Percentiles rank a stretch among this genome's conserved stretches.
Conservation (phyloP, 768 basidiomycete genomes). For the Auricularia sp. region DNA sequence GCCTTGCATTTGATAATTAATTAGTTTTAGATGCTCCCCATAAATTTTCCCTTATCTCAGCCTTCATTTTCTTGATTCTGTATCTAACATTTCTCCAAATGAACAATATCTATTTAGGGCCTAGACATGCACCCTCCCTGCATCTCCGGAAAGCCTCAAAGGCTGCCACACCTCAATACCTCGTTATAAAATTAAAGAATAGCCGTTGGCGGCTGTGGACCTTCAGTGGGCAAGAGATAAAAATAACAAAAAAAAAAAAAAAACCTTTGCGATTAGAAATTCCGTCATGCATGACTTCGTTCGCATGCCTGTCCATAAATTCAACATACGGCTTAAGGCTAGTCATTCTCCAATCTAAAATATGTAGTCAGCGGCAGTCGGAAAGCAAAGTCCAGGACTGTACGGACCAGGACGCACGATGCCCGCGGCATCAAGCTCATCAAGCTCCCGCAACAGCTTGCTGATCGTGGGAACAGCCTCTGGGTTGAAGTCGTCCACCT, state of each 20-base stretch:
- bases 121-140: no score
- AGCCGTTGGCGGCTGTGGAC: no score
- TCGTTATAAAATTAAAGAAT: no score
- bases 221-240: background rate
- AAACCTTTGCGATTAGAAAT: background rate
- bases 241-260: background rate
- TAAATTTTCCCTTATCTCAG: no score
- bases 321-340: constrained; percentile 85
- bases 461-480: constrained; percentile 76
- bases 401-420: constrained; percentile 3
- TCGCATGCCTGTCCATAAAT: constrained; percentile 71
- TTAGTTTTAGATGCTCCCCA: no score
- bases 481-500: constrained; percentile 77
- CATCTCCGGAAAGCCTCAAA: no score
- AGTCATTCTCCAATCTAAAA: constrained; percentile 69
- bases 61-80: no score
- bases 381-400: background rate
- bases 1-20: no score
- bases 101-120: no score
- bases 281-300: background rate
- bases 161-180: no score
- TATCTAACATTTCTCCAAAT: no score
- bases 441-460: constrained; percentile 73
- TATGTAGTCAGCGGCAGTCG: constrained; percentile 13
- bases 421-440: constrained; percentile 25